Percentiles rank a stretch among this genome's conserved stretches.
Conservation (phyloP, 2,329 filamentous ascomycete species). For the Stagonosporopsis cucurbitacearum region DNA sequence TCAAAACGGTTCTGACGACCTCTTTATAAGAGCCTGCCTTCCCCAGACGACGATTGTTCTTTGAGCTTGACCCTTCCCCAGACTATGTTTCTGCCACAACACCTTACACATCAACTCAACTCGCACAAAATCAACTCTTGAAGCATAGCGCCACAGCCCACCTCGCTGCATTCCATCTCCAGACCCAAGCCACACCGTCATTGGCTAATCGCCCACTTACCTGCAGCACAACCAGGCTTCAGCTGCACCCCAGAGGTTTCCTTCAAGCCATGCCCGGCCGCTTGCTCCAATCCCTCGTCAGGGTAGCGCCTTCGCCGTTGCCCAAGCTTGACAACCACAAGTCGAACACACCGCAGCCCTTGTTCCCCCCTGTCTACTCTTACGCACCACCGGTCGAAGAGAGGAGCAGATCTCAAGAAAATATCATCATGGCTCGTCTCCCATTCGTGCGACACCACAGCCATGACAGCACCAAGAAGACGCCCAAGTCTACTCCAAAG, state of each 20-base stretch:
- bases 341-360: conserved; percentile 25
- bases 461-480: conserved; percentile 23
- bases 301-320: conserved; percentile 43
- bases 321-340: conserved; percentile 37
- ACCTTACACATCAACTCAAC: conserved; percentile 40
- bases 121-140: conserved; percentile 46
- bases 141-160: conserved; percentile 19
- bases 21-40: conserved; percentile 34
- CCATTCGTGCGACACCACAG: conserved; percentile 48
- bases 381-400: conserved; percentile 41
- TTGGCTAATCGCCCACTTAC: conserved; percentile 28
- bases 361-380: conserved; percentile 46
- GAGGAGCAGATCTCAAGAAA: conserved; percentile 42
- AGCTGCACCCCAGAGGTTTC: conserved; percentile 41
- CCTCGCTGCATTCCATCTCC: conserved; percentile 27
- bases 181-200: conserved; percentile 20
- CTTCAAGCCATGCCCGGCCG: conserved; percentile 46
- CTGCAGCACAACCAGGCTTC: conserved; percentile 12
- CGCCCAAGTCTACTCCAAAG: conserved; percentile 26
- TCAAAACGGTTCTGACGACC: conserved; percentile 17
- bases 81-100: conserved; percentile 45
- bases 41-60: conserved; percentile 16
- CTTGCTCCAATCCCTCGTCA: conserved; percentile 42
- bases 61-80: conserved; percentile 16
- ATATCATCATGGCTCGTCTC: conserved; percentile 45